Conservation (phyloP, 2,329 filamentous ascomycete genomes). For the Fusarium sp. region DNA sequence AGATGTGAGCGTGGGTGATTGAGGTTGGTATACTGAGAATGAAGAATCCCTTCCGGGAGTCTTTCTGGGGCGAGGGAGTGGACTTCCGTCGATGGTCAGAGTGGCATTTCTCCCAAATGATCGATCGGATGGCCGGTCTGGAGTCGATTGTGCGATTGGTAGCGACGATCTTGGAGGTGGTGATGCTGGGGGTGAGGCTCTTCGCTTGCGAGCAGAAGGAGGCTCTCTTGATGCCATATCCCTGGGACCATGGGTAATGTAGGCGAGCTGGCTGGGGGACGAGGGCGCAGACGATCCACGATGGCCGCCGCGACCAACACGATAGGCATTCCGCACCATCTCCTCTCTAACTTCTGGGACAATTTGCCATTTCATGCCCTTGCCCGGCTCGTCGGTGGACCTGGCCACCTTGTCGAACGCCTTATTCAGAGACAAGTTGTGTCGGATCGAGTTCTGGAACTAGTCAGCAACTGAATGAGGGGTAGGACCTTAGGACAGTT, state of each 20-base stretch:
- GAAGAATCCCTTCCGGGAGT: constrained; percentile 55
- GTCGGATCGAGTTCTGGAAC: constrained; percentile 86
- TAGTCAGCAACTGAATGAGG: constrained; percentile 24
- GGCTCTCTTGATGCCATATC: constrained; percentile 63
- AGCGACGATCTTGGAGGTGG: constrained; percentile 61
- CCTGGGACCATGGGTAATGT: constrained; percentile 65
- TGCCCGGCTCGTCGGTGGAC: constrained; percentile 92
- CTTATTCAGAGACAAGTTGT: constrained; percentile 95
- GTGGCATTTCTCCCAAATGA: constrained; percentile 48
- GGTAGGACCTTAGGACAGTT: constrained; percentile 17
- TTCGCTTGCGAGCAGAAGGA: constrained; percentile 63
- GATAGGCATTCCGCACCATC: constrained; percentile 76
- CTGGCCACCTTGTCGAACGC: constrained; percentile 92
- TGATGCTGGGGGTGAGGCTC: constrained; percentile 63
- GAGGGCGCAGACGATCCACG: constrained; percentile 74
- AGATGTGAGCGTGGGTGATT: constrained; percentile 68
- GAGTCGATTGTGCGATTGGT: constrained; percentile 63
- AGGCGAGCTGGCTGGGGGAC: constrained; percentile 68
- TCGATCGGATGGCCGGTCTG: constrained; percentile 60
- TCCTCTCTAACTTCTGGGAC: constrained; percentile 83
- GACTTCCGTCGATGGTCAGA: constrained; percentile 65
- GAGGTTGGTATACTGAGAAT: constrained; percentile 60
- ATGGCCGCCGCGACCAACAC: constrained; percentile 68
- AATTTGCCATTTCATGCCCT: constrained; percentile 99
- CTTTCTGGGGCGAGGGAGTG: constrained; percentile 65